Evolutionary conservation across 2,329 filamentous ascomycete genomes (phyloP), one percentile per base, ranked within the genome.

Genomic region (Colletotrichum zoysiae): DNA sequence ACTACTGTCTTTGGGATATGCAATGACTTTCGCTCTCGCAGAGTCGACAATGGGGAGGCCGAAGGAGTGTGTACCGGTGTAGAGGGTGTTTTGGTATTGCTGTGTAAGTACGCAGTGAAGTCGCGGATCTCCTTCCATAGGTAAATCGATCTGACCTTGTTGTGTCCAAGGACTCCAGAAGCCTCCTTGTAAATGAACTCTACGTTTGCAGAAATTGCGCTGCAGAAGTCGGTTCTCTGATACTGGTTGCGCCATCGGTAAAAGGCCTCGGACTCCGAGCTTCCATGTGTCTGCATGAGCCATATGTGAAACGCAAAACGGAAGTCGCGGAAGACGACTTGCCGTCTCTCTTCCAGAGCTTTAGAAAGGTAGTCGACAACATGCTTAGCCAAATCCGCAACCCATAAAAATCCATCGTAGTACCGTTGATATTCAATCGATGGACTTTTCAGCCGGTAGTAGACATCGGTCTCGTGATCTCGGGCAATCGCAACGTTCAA

Each of bases 371-470:
- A 96, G 73, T 95, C 91, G 1, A 95, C 84, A 33, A 92, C 86
- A 75, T 94, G 90, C 77, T 95, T 95, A 0, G 88, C 85, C 0
- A 96, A 82, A 64, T 92, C 86, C 0, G 89, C 91, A 1, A 95
- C 80, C 93, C 93, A 96, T 0, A 90, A 71, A 73, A 94, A 95
- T 0, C 88, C 85, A 0, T 81, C 60, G 70, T 91, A 87, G 75
- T 91, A 95, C 2, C 89, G 81, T 14, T 72, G 73, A 76, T 96
- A 97, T 48, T 90, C 89, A 0, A 73, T 38, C 0, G 89, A 84
- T 0, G 93, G 91, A 0, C 65, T 78, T 2, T 78, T 78, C 0
- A 97, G 79, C 12, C 85, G 85, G 77, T 95, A 96, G 83, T 91
- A 95, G 0, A 93, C 78, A 18, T 78, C 73, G 20, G 77, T n/a